Percentiles rank a stretch among this genome's conserved stretches.
Conservation (phyloP, 78 protist species). For the Speleostelium caveatum region DNA sequence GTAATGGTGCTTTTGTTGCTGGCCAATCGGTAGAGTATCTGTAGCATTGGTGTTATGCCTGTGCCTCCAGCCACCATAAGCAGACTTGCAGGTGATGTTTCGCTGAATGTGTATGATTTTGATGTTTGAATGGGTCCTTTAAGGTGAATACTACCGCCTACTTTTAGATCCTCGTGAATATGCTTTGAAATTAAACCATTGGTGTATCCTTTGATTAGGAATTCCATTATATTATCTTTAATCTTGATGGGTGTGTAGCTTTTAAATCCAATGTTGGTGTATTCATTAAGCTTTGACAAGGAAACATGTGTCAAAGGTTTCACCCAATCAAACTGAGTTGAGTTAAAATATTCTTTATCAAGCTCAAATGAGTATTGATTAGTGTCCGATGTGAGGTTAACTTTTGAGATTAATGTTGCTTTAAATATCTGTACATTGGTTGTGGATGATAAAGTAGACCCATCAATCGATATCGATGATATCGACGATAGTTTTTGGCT, state of each 20-base stretch:
- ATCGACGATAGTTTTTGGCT: slow-evolving; percentile 5
- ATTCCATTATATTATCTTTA: slow-evolving; percentile 13
- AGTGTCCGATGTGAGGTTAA: slow-evolving; percentile 5
- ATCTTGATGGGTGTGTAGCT: slow-evolving; percentile 62
- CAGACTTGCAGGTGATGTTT: background rate
- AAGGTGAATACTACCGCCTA: slow-evolving; percentile 20
- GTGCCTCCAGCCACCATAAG: slow-evolving; percentile 71
- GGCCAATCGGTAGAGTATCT: background rate
- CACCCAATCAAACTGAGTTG: slow-evolving; percentile 28
- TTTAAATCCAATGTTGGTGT: background rate
- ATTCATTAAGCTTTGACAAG: background rate
- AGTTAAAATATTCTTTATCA: slow-evolving; percentile 14
- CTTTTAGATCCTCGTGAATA: background rate
- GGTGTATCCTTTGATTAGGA: slow-evolving; percentile 51
- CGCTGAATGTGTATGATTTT: background rate
- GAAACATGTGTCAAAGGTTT: slow-evolving; percentile 65
- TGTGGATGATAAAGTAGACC: background rate
- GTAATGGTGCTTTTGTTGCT: background rate
- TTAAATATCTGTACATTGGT: background rate
- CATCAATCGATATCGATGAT: background rate
- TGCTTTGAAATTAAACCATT: slow-evolving; percentile 46
- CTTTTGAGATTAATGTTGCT: slow-evolving; percentile 6
- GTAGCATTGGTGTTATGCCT: slow-evolving; percentile 77
- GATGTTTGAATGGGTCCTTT: slow-evolving; percentile 51
- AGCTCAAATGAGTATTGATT: background rate